Evolutionary conservation across 148 eudicot genomes (phyloP), one percentile per base, ranked within the genome.

Genomic region (Chenopodium suecicum): DNA sequence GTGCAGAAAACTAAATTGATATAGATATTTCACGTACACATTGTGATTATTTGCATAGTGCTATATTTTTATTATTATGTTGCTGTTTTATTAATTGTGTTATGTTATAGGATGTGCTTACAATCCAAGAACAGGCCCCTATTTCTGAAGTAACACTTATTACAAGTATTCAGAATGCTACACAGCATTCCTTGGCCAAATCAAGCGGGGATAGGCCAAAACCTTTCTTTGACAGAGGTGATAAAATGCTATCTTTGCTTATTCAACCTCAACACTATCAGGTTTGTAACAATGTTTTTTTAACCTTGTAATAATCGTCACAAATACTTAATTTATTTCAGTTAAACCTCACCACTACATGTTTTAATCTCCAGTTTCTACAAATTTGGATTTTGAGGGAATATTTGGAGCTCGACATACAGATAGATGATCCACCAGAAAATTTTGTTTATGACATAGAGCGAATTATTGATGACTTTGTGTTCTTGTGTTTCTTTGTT

Each of bases 351-450:
- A 2, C 25, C 41, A 66, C 25, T 78, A 84, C 87, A 90, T 88
- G 92, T 90, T 27, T 27, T 27, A 27, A 27, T 94, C 75, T 88
- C 90, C 95, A 96, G 99, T 97, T 97, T 79, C 86, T 97, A 72
- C 88, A 97, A 84, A 84, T 97, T 37, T 97, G 99, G 99, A 94
- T 87, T 75, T 88, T 94, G 78, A 89, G 99, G 76, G 97, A 97
- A 73, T 94, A 94, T 85, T 83, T 97, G 76, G 98, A 97, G 85
- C 88, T 86, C 46, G 99, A 97, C 80, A 85, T 97, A 90, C 91
- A 91, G 83, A 90, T 97, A 81, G 89, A 89, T 23, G 89, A 90
- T 78, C 87, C 82, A 3, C 94, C 93, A 5, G 86, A 91, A 82
- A 87, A 84, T 20, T 78, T 84, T 78, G 84, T 52, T 20, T 81